Conservation (phyloP, 176 grass and related monocot species). For the Oryza punctata region DNA sequence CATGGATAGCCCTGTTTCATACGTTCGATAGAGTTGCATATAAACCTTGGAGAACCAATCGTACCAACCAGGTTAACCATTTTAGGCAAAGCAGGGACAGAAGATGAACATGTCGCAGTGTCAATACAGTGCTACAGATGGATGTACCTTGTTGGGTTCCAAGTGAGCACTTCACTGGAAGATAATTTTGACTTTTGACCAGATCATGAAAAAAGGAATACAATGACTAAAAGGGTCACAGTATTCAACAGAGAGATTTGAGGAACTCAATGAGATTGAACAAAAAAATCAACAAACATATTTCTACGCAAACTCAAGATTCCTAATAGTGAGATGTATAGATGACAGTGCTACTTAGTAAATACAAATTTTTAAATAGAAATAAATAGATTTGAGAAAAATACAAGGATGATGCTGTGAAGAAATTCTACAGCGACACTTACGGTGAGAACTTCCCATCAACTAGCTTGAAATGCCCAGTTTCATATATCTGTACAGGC, state of each 20-base stretch:
- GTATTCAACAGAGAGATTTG: not conserved
- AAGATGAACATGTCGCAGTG: not conserved
- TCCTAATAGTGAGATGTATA: not conserved
- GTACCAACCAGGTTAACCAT: not conserved
- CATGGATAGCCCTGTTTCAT: not conserved
- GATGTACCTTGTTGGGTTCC: not conserved
- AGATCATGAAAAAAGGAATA: not conserved
- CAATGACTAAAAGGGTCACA: not conserved
- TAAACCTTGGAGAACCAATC: constrained; percentile 10
- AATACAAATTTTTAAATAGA: constrained; percentile 9
- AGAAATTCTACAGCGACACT: constrained; percentile 49
- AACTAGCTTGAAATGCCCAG: constrained; percentile 90
- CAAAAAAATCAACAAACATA: not conserved
- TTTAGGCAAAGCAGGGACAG: not conserved
- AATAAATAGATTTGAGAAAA: constrained; percentile 3
- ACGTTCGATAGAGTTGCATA: not conserved
- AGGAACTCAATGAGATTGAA: not conserved
- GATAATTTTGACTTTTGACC: constrained; percentile 1
- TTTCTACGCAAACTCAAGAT: constrained; percentile 1
- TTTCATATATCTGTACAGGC: constrained; percentile 94
- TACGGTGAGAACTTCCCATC: constrained; percentile 99
- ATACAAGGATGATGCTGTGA: constrained; percentile 1
- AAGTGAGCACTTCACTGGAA: not conserved
- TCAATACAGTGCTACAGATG: not conserved
- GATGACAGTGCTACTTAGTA: not conserved